Conservation (phyloP, 345 rosid species). For the Geranium brycei region DNA sequence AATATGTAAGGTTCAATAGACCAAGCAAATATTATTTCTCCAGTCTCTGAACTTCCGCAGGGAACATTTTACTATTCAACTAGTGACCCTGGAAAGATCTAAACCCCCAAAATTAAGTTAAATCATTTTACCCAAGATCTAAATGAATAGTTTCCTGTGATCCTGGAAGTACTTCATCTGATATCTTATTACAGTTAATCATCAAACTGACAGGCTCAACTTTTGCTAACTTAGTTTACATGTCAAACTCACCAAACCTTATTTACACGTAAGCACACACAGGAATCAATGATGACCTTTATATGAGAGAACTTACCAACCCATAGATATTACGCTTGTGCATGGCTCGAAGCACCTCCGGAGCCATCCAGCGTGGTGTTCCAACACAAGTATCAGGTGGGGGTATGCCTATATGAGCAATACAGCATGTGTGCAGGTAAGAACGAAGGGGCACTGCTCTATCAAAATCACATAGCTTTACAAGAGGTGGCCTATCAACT, state of each 20-base stretch:
- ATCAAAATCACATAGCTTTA: conserved; percentile 93
- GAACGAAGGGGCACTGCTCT: conserved; percentile 84
- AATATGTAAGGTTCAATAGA: no score
- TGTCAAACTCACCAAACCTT: no score
- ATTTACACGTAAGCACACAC: neutral
- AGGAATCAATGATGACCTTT: neutral
- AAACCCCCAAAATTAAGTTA: no score
- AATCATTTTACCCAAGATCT: neutral
- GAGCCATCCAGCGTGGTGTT: conserved; percentile 99
- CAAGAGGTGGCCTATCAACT: conserved; percentile 45
- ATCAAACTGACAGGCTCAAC: no score
- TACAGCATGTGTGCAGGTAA: conserved; percentile 61
- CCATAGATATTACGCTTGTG: conserved; percentile 48
- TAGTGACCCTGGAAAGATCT: no score
- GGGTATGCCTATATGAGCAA: conserved; percentile 66
- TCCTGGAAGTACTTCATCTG: neutral
- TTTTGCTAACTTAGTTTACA: no score
- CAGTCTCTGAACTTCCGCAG: neutral
- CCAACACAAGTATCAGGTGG: conserved; percentile 86
- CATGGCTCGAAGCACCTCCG: conserved; percentile 79
- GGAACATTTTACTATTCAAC: neutral
- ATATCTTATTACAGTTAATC: no score
- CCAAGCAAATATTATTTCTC: no score
- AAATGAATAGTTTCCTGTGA: neutral
- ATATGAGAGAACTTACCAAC: conserved; percentile 37